Evolutionary conservation across 176 grass and related monocot species (phyloP), one percentile per base, ranked within the genome.

Genomic region (Calamus simplicifolius): DNA sequence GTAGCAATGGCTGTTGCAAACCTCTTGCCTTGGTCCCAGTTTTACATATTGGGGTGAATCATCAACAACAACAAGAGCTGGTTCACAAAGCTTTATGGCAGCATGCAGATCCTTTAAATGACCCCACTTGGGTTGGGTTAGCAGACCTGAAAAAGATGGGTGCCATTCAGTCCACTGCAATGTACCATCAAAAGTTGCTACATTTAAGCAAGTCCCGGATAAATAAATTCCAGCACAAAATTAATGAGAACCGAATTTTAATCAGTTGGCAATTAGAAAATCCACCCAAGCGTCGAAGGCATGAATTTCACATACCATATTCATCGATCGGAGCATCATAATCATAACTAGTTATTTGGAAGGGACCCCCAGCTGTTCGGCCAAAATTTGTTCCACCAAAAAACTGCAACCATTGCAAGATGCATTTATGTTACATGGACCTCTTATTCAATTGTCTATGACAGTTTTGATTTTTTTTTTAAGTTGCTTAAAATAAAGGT

Each of bases 301-400:
- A 35, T 10, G 21, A 76, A 50, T 51, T 77, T 19, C 10, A 66
- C 56, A 63, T 85, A 96, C 86, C 92, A 66, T 96, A 96, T 71
- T 96, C 92, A 74, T 90, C 84, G 66, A 96, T 74, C 59, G 86
- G 92, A 48, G 86, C 87, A 85, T 90, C 92, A 82, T 96, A 96
- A 70, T 96, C 81, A 78, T 96, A 96, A 60, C 92, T 96, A 64
- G 92, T 96, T 80, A 87, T 71, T 73, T 88, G 84, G 73, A 77
- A 77, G 58, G 92, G 92, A 70, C 92, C 92, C 52, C 92, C 92
- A 79, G 92, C 85, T 43, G 92, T 90, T 57, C 87, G 81, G 29
- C 62, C 92, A 85, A 96, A 96, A 79, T 96, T 96, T 62, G 92
- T 97, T 80, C 87, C 92, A 63, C 92, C 92, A 77, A 90, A 90